Evolutionary conservation across 306 rosid genomes (phyloP), one percentile per base, ranked within the genome.

Genomic region (Citrullus colocynthis): DNA sequence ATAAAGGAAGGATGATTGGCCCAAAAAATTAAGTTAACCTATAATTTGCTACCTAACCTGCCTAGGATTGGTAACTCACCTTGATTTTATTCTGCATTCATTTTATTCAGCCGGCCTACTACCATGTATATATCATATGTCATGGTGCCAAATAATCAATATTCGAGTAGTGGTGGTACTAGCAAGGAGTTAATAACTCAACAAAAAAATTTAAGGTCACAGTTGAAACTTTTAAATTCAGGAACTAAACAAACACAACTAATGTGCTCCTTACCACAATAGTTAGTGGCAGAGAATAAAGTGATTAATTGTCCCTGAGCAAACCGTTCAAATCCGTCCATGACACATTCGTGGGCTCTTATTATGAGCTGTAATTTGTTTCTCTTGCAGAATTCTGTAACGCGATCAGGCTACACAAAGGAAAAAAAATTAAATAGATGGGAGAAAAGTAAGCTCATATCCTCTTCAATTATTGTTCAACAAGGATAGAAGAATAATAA

Each of bases 291-390:
- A 62, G 99, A 96, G 81, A 96, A 96, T n/a, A 96, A 97, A 17
- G 99, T 96, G 76, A 96, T 96, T 81, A 96, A 72, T 80, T 96
- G 99, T 84, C 99, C 99, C 85, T 92, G 98, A 78, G 99, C 99
- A 87, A 96, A 96, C 77, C 98, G 88, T 85, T 96, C 99, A 84
- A 96, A 96, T 57, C 99, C 99, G 76, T 96, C 99, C 99, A 96
- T 96, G 69, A 96, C 99, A 83, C 99, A 96, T 86, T 96, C 99
- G 73, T 96, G 99, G 80, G 99, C 99, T 82, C 99, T 91, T 83
- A 96, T 84, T 78, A 96, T 96, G 63, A 96, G 96, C 88, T 96
- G 99, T 78, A 96, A 80, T 84, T 92, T 96, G 83, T 96, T 96
- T 84, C 81, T 96, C 98, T 92, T 96, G 67, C 99, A 96, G 82